Evolutionary conservation across 805 yeast genomes (phyloP), one percentile per base, ranked within the genome.

Genomic region (Zygosaccharomyces gambellarensis): DNA sequence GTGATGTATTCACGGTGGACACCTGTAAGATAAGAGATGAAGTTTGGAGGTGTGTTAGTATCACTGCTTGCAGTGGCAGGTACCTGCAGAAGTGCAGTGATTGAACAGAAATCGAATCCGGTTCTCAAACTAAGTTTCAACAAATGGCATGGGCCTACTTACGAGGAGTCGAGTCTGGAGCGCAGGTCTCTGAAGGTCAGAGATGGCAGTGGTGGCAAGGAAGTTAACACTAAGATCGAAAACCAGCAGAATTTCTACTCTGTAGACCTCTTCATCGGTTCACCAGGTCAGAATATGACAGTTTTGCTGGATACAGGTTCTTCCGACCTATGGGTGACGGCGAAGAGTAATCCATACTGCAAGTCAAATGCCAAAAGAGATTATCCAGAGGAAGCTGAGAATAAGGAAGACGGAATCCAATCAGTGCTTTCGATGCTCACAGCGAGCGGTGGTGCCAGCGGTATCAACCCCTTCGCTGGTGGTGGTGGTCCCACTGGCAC

Each of bases 281-380:
- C 85, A 0, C 73, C 79, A 1, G 59, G 69, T 1, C 81, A 81
- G 55, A 59, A 65, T 19, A 70, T 82, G 3, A 68, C 66, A 5
- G 79, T 82, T 5, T 64, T 81, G 39, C 60, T 83, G 8, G 90
- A 83, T 58, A 83, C 88, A 0, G 90, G 89, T 1, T 82, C 87
- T 0, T 75, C 85, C 0, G 89, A 83, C 61, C 64, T 84, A 9
- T 83, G 64, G 63, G 79, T 84, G 21, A 72, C 78, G 51, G 70
- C 74, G 25, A 62, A 75, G 1, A 58, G 67, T 38, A 81, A 80
- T 57, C 76, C 83, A 2, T 75, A 71, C 49, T 77, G 82, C 58
- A 36, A 56, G 5, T 45, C 62, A 1, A 14, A 39, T 10, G 67
- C 66, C 22, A 72, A 70, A 5, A 51, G 59, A 2, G 68, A 68